A percentile compares a stretch with the other conserved stretches of the same genome.
Evolutionary conservation across 495 filamentous ascomycete genomes (phyloP).

Genomic region (Jackrogersella multiformis): DNA sequence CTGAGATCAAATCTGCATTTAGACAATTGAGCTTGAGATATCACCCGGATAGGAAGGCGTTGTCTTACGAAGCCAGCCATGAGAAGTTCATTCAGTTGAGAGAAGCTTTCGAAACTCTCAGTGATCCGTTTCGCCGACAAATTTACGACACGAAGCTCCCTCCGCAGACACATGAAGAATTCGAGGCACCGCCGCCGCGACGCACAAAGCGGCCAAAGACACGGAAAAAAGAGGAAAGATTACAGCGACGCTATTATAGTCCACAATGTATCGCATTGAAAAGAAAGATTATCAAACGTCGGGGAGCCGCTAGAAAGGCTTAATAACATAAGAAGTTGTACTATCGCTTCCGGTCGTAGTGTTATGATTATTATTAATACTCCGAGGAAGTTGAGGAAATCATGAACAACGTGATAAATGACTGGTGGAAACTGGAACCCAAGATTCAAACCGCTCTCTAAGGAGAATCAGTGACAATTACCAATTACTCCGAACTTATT

Average conservation of each 20-base stretch:
- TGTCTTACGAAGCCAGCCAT: background rate
- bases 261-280: background rate
- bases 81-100: slow-evolving; percentile 7
- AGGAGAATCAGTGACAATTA: no score
- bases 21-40: background rate
- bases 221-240: background rate
- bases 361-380: no score
- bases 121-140: background rate
- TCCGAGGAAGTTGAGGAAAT: no score
- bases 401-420: no score
- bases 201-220: background rate
- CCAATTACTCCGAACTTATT: no score
- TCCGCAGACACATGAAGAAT: background rate
- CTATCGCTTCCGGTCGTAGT: no score
- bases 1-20: slow-evolving; percentile 6
- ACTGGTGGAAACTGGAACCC: no score
- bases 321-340: no score
- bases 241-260: no score
- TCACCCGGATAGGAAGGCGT: background rate
- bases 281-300: background rate
- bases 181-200: background rate
- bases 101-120: slow-evolving; percentile 14
- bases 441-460: no score
- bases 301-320: background rate
- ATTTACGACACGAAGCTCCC: slow-evolving; percentile 1